phyloP scores from a whole-genome alignment of 768 basidiomycete genomes.

The Leccinum obscurum region DNA sequence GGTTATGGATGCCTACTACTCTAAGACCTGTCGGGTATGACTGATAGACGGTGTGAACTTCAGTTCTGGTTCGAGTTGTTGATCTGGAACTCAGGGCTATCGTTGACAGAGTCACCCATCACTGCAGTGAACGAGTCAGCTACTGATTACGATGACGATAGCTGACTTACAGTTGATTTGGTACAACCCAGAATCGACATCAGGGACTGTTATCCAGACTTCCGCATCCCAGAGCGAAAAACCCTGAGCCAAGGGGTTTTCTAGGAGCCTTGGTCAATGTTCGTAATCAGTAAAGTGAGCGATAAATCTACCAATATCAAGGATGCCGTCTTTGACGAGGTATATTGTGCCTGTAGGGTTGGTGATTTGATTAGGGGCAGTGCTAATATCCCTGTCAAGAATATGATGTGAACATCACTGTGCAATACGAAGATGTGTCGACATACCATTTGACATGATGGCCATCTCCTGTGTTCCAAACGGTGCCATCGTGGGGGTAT shows the following conservation, averaged over 20 bases:
- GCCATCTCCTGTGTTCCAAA: slow-evolving; percentile 23
- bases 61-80: not conserved
- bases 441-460: slow-evolving; percentile 33
- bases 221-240: slow-evolving; percentile 34
- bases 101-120: slow-evolving; percentile 36
- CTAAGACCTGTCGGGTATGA: not conserved
- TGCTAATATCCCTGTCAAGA: slow-evolving; percentile 31
- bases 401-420: not conserved
- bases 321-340: slow-evolving; percentile 25
- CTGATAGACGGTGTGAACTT: not conserved
- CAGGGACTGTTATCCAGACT: slow-evolving; percentile 29
- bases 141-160: not conserved
- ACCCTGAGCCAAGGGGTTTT: slow-evolving; percentile 21
- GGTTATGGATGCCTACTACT: not conserved
- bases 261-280: slow-evolving; percentile 19
- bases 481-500: slow-evolving; percentile 21
- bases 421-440: not conserved
- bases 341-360: slow-evolving; percentile 30
- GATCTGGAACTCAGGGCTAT: slow-evolving; percentile 31
- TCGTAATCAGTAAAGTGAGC: not conserved
- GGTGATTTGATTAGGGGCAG: slow-evolving; percentile 33
- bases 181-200: slow-evolving; percentile 33
- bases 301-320: slow-evolving; percentile 26
- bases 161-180: slow-evolving; percentile 31
- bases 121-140: slow-evolving; percentile 25